Evolutionary conservation across 441 rosid species (phyloP), one percentile per base, ranked within the genome.

Genomic region (Gossypium gossypioides): DNA sequence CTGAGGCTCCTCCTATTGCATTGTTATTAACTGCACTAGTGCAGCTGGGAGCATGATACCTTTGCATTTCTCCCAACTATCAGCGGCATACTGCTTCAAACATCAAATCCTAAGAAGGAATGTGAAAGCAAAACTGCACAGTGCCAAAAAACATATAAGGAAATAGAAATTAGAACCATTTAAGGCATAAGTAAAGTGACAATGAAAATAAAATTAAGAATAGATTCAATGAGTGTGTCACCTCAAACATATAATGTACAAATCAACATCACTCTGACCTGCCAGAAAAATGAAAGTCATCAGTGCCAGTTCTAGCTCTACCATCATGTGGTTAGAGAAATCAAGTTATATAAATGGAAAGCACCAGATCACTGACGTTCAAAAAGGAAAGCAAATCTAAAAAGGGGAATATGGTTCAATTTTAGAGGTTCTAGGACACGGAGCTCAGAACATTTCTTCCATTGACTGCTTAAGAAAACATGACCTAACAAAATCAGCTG

Each of bases 11-110:
- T 75, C 98, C 90, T 78, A 87, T 78, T 73, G 86, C 68, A 68
- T 85, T 91, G 79, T 87, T 92, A 82, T 90, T 95, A 78, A 91
- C 96, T 87, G 98, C 92, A 89, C 90, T 87, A 84, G 86, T 81
- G 96, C 91, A 86, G 97, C 82, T 86, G 32, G 89, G 74, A 87
- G 89, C 63, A 86, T 90, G 98, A 91, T 85, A 91, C 91, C 97
- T 91, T 87, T 93, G 98, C 99, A 96, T 96, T 81, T 89, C 96
- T 91, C 88, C 97, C 83, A 77, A 82, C 91, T 80, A 89, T 81
- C 76, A 87, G 84, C 96, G 77, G 93, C 98, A 90, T 91, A 83
- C 86, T 87, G 91, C 88, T 85, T 83, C 89, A 82, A 83, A 78
- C 96, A 96, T 88, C 79, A 82, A 84, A 68, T 69, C 29, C 81